These are phyloP conservation scores for Collybia nuda DNA, from an alignment of 768 basidiomycete species.

Conservation along the genomic window DNA sequence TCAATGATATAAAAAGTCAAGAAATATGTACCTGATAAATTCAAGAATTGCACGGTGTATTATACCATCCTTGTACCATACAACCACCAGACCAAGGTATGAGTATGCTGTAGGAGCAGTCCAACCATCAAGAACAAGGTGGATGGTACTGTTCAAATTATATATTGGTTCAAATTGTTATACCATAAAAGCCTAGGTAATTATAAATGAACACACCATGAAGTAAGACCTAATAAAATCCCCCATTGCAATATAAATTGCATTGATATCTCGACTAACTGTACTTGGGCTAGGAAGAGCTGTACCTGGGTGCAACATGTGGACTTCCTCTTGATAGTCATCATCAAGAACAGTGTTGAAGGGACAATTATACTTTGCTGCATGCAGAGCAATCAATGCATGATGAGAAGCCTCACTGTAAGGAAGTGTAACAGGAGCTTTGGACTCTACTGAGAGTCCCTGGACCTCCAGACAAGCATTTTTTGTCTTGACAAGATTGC, in stretches of 20 bases:
- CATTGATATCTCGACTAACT: too few relatives aligned
- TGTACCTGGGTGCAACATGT: too few relatives aligned
- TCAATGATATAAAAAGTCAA: neutral
- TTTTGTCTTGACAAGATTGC: conserved; percentile 15
- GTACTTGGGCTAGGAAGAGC: too few relatives aligned
- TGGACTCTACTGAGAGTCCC: neutral
- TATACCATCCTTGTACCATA: conserved; percentile 23
- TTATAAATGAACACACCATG: conserved; percentile 18
- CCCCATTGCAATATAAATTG: too few relatives aligned
- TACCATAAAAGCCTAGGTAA: neutral
- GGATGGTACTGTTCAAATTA: neutral
- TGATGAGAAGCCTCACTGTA: too few relatives aligned
- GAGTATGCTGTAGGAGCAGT: conserved; percentile 24
- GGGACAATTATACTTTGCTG: conserved; percentile 18
- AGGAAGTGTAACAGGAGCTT: conserved; percentile 9
- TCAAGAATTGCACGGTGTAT: conserved; percentile 29
- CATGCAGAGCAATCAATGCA: conserved; percentile 23
- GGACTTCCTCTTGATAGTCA: too few relatives aligned
- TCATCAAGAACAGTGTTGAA: conserved; percentile 27
- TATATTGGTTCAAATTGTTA: too few relatives aligned
- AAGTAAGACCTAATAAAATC: conserved; percentile 28
- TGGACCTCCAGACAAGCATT: conserved; percentile 1
- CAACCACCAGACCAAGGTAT: conserved; percentile 29
- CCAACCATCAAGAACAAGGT: conserved; percentile 31
- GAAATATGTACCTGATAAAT: conserved; percentile 25